Percentiles rank a stretch among this genome's conserved stretches.
These are phyloP conservation scores for Monilinia fructicola DNA, from an alignment of 2,329 filamentous ascomycete species.

Conservation along the genomic window DNA sequence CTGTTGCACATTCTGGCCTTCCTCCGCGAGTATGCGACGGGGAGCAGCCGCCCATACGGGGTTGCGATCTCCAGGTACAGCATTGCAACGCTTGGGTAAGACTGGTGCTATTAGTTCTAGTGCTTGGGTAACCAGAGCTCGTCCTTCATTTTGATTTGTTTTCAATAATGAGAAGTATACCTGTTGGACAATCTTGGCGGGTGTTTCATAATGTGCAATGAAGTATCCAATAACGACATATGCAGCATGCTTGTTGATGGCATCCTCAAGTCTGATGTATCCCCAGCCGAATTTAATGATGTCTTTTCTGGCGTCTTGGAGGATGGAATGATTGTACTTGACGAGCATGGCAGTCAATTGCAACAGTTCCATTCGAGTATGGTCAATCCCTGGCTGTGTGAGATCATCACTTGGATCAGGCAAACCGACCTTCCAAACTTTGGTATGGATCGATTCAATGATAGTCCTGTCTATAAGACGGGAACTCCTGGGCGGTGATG, in stretches of 20 bases:
- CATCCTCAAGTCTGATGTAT: conserved; percentile 95
- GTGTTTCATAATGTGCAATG: conserved; percentile 94
- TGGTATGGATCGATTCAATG: conserved; percentile 86
- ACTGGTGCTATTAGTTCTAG: conserved; percentile 94
- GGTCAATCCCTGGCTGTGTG: conserved; percentile 83
- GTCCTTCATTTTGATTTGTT: conserved; percentile 92
- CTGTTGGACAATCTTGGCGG: conserved; percentile 90
- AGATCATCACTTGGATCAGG: conserved; percentile 81
- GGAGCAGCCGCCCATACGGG: conserved; percentile 89
- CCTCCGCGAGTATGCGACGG: conserved; percentile 86
- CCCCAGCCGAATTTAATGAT: conserved; percentile 99
- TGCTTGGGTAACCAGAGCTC: conserved; percentile 88
- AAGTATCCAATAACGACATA: conserved; percentile 98
- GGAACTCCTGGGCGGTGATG: conserved; percentile 57
- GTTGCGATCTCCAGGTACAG: conserved; percentile 66
- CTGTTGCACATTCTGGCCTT: conserved; percentile 92
- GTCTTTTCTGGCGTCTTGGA: conserved; percentile 92
- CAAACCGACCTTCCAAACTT: conserved; percentile 89
- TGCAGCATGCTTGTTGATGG: conserved; percentile 97
- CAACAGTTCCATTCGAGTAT: conserved; percentile 91
- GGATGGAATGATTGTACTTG: conserved; percentile 85
- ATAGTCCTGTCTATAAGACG: conserved; percentile 82
- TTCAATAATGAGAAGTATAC: conserved; percentile 90
- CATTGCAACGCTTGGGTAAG: conserved; percentile 77
- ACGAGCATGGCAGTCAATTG: conserved; percentile 93